These are phyloP conservation scores for Sungouiella thailandica DNA, from an alignment of 805 yeast genomes.

Conservation along the genomic window DNA sequence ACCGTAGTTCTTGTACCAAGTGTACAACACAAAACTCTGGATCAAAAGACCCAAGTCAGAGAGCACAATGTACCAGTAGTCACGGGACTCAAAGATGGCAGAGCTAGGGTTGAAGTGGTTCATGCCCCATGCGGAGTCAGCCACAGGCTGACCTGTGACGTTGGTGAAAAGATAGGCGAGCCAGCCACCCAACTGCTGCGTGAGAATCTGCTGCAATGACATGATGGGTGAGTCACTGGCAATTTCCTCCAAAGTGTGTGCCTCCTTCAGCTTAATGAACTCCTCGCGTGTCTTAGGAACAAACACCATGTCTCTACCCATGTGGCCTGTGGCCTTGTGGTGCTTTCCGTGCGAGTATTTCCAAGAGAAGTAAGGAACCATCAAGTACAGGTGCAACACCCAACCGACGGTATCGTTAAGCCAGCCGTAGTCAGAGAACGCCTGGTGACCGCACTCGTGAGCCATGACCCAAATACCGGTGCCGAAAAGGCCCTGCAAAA, in stretches of 20 bases:
- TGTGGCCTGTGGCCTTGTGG: slow-evolving; percentile 85
- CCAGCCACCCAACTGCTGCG: slow-evolving; percentile 82
- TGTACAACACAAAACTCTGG: slow-evolving; percentile 49
- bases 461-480: slow-evolving; percentile 85
- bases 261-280: slow-evolving; percentile 37
- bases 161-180: slow-evolving; percentile 58
- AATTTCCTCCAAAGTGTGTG: slow-evolving; percentile 46
- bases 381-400: slow-evolving; percentile 70
- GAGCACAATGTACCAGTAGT: slow-evolving; percentile 65
- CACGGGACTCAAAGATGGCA: slow-evolving; percentile 68
- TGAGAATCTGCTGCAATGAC: slow-evolving; percentile 49
- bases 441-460: slow-evolving; percentile 90
- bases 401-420: slow-evolving; percentile 81
- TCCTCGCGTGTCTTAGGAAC: slow-evolving; percentile 66
- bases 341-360: slow-evolving; percentile 79
- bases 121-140: slow-evolving; percentile 39
- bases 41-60: slow-evolving; percentile 67
- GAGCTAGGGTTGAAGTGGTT: slow-evolving; percentile 72
- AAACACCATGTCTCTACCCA: slow-evolving; percentile 79
- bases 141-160: slow-evolving; percentile 71
- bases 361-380: slow-evolving; percentile 89
- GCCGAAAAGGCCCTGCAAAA: slow-evolving; percentile 58
- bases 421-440: slow-evolving; percentile 67
- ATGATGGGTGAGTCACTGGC: slow-evolving; percentile 72
- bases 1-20: slow-evolving; percentile 61